Percentiles rank a stretch among this genome's conserved stretches.
Conservation (phyloP, 192 early-diverging fungal genomes). For the Irineochytrium annulatum region DNA sequence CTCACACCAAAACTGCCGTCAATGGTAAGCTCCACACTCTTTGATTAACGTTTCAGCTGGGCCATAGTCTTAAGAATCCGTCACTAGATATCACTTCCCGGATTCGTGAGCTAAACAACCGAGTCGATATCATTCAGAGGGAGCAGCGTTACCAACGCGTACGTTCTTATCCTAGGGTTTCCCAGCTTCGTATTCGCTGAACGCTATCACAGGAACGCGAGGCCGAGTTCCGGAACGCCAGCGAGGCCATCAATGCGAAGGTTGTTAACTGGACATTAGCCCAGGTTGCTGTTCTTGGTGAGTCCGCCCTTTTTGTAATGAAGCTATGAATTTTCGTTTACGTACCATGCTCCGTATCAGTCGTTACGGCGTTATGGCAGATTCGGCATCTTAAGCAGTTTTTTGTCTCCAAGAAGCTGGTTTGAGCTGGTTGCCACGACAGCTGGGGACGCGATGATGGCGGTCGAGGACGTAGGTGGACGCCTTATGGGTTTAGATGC, state of each 20-base stretch:
- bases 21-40: background rate
- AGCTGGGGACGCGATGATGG: no score
- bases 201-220: slow-evolving; percentile 67
- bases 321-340: slow-evolving; percentile 7
- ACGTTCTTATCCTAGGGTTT: slow-evolving; percentile 22
- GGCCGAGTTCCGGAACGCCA: slow-evolving; percentile 82
- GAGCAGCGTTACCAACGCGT: slow-evolving; percentile 90
- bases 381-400: slow-evolving; percentile 78
- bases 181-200: slow-evolving; percentile 3
- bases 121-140: slow-evolving; percentile 73
- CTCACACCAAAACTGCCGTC: slow-evolving; percentile 21
- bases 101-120: slow-evolving; percentile 77
- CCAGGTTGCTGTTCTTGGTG: slow-evolving; percentile 75
- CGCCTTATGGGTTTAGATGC: no score
- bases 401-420: slow-evolving; percentile 89
- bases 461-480: no score
- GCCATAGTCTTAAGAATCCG: no score
- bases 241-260: slow-evolving; percentile 77
- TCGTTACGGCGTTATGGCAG: slow-evolving; percentile 64
- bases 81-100: slow-evolving; percentile 61
- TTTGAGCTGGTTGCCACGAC: no score
- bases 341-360: background rate
- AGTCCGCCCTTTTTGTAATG: slow-evolving; percentile 6
- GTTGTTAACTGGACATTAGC: slow-evolving; percentile 84
- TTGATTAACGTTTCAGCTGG: no score